Conservation (phyloP, 495 filamentous ascomycete genomes). For the Tetracladium setigerum region DNA sequence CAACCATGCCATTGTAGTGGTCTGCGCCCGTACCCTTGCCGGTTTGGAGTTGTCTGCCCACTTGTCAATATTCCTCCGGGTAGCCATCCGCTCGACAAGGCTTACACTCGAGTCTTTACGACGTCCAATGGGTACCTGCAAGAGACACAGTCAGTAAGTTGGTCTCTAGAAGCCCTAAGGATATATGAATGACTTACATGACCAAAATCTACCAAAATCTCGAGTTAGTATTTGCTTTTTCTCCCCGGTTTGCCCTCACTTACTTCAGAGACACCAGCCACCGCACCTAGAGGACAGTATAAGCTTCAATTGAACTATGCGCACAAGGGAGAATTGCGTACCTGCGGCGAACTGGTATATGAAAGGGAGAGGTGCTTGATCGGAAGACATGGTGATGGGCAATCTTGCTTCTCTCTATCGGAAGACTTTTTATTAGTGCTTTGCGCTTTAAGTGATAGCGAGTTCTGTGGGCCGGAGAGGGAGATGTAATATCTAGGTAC, state of each 20-base stretch:
- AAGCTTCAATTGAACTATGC: constrained; percentile 12
- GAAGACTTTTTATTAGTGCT: background rate
- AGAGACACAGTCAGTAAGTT: constrained; percentile 7
- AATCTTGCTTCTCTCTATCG: background rate
- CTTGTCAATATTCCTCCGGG: constrained; percentile 21
- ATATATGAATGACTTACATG: constrained; percentile 49
- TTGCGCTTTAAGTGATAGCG: background rate
- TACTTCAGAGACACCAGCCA: constrained; percentile 90
- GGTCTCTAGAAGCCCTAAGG: background rate
- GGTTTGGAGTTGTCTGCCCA: constrained; percentile 73
- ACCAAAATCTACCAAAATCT: constrained; percentile 62
- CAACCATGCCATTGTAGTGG: constrained; percentile 90
- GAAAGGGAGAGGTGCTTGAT: constrained; percentile 65
- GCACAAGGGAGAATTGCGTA: constrained; percentile 23
- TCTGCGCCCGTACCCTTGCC: constrained; percentile 63
- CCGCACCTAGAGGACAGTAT: constrained; percentile 45
- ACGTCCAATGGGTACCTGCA: constrained; percentile 95
- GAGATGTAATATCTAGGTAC: too few species aligned
- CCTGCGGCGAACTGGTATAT: constrained; percentile 80
- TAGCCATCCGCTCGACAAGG: background rate
- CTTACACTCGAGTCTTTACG: constrained; percentile 95
- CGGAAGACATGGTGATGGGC: constrained; percentile 17
- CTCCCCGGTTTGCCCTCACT: constrained; percentile 23
- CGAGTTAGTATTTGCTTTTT: constrained; percentile 23
- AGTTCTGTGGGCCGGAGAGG: too few species aligned